Percentiles rank a stretch among this genome's conserved stretches.
phyloP scores from a whole-genome alignment of 2,329 filamentous ascomycete genomes.

The Sporothrix inflata region DNA sequence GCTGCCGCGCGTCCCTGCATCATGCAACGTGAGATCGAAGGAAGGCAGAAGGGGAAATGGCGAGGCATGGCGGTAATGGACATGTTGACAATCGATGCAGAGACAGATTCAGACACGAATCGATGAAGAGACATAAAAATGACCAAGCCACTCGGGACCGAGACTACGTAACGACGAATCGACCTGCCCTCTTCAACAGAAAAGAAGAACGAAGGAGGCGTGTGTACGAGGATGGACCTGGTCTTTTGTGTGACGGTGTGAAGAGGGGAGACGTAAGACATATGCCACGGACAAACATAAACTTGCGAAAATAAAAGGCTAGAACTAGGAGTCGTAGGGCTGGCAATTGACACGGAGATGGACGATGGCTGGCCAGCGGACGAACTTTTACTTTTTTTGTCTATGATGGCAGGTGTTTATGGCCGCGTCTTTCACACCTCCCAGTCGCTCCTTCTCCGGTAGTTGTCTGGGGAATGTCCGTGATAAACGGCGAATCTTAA shows the following conservation, averaged over 20 bases:
- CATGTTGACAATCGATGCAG: background rate
- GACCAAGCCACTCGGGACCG: conserved; percentile 19
- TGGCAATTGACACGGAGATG: background rate
- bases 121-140: background rate
- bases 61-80: background rate
- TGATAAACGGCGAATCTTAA: background rate
- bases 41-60: background rate
- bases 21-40: background rate
- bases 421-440: background rate
- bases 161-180: background rate
- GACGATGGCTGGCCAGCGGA: conserved; percentile 5
- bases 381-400: background rate
- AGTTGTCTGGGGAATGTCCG: conserved; percentile 7
- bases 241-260: background rate
- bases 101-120: background rate
- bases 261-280: background rate
- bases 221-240: background rate
- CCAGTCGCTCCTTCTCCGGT: background rate
- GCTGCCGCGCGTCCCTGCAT: conserved; percentile 23
- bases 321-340: background rate
- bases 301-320: background rate
- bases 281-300: background rate
- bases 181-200: no score
- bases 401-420: background rate
- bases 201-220: background rate